phyloP scores from a whole-genome alignment of 805 yeast species.

The Candida gorgasii region DNA sequence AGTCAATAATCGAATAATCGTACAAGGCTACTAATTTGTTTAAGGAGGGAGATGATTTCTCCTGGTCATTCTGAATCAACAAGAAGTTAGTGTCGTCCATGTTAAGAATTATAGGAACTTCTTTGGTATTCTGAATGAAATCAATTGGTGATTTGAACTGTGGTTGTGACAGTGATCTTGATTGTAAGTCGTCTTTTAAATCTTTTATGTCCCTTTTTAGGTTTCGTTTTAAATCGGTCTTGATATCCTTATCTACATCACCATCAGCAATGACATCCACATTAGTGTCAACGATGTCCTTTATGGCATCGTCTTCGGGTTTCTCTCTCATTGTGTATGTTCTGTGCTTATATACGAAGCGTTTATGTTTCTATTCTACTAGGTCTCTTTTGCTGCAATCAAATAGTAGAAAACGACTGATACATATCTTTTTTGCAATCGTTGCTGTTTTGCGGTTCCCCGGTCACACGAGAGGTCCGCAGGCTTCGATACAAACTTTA shows the following conservation, averaged over 20 bases:
- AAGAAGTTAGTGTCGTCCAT: slow-evolving; percentile 28
- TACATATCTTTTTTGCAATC: slow-evolving; percentile 3
- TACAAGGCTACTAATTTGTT: slow-evolving; percentile 28
- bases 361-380: too few species aligned
- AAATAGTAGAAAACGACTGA: too few species aligned
- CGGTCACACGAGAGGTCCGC: not conserved
- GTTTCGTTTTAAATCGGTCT: not conserved
- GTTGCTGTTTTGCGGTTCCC: slow-evolving; percentile 4
- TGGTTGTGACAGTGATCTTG: not conserved
- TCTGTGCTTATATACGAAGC: too few species aligned
- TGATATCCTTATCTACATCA: not conserved
- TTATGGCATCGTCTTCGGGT: not conserved
- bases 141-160: not conserved
- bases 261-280: slow-evolving; percentile 3
- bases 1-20: slow-evolving; percentile 20
- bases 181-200: not conserved
- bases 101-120: slow-evolving; percentile 24
- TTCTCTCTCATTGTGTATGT: too few species aligned
- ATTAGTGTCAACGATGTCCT: not conserved
- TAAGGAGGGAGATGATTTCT: slow-evolving; percentile 11
- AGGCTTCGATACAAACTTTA: not conserved
- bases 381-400: too few species aligned
- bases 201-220: not conserved
- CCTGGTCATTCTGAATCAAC: slow-evolving; percentile 22
- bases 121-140: not conserved